Evolutionary conservation across 2,329 filamentous ascomycete genomes (phyloP), one percentile per base, ranked within the genome.

Genomic region (Fusarium oxysporum): DNA sequence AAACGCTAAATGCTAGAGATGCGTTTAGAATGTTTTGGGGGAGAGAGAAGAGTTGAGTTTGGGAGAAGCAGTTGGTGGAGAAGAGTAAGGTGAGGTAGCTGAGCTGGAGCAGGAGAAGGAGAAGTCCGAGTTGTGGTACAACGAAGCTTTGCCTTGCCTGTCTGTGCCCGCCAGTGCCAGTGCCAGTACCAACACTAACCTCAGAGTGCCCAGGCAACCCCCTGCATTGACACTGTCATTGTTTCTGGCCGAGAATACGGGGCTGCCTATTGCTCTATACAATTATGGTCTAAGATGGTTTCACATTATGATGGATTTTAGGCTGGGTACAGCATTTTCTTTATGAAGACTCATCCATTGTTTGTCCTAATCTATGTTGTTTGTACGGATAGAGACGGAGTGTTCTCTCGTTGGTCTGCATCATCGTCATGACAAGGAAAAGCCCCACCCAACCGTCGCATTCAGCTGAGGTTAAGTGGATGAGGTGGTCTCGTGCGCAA

Each of bases 181-280:
- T 66, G 62, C 53, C 58, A 73, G 57, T 65, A 54, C 50, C 38
- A 53, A 35, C 50, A 44, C 61, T 30, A 38, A 35, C 48, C 45
- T 43, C 40, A 48, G 54, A 61, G 47, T 50, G 55, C 74, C 65
- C 55, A 53, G 61, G 54, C 63, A 73, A 72, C 74, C 72, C 71
- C 75, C 75, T 77, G 75, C 66, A 77, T 71, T 65, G 63, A 73
- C 71, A 72, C 65, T 65, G 60, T 53, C 65, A 63, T 50, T 55
- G 68, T 68, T 79, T 78, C 77, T 79, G 76, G 78, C 47, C 59
- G 69, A 78, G 78, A 79, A 80, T 65, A 73, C 45, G 62, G 63
- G 48, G 53, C n/a, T 35, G 35, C 40, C 38, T 61, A 61, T 63
- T 40, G 33, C 25, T 50, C 32, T 33, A 51, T 35, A 43, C 14